Percentiles rank a stretch among this genome's conserved stretches.
Conservation (phyloP, 208 protist genomes). For the Acanthamoeba triangularis region DNA sequence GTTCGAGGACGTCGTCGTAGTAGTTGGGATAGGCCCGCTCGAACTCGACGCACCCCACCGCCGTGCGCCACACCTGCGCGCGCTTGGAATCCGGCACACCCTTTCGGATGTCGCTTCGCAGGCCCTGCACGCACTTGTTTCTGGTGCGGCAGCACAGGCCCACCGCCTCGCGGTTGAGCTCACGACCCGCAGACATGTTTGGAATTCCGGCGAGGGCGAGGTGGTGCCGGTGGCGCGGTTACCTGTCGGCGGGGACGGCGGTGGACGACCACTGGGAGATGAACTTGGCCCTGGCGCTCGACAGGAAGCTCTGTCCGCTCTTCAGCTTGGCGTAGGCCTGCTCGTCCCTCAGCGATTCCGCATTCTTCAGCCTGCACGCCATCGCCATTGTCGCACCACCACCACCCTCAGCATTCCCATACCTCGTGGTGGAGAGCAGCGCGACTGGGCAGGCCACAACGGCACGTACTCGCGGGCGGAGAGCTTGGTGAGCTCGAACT, state of each 20-base stretch:
- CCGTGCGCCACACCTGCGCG: slow-evolving; percentile 5
- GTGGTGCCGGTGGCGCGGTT: too few relatives aligned
- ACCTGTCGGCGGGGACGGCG: neutral
- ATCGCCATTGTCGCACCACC: too few relatives aligned
- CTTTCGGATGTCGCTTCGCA: neutral
- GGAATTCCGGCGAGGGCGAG: too few relatives aligned
- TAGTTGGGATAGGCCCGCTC: slow-evolving; percentile 32
- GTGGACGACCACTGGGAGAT: neutral
- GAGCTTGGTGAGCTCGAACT: slow-evolving; percentile 20
- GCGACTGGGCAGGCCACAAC: too few relatives aligned
- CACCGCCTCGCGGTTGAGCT: too few relatives aligned
- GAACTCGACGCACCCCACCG: slow-evolving; percentile 22
- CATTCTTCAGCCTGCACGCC: slow-evolving; percentile 26
- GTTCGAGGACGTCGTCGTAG: neutral
- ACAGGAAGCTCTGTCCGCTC: neutral
- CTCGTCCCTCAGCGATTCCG: neutral
- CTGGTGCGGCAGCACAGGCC: neutral
- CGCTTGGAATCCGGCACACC: slow-evolving; percentile 1
- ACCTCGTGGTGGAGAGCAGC: too few relatives aligned
- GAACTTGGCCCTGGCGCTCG: neutral
- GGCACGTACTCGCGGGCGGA: neutral
- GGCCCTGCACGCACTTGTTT: neutral
- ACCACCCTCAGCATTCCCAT: too few relatives aligned
- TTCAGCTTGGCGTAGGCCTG: neutral
- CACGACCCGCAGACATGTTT: too few relatives aligned